A percentile compares a stretch with the other conserved stretches of the same genome.
phyloP scores from a whole-genome alignment of 768 basidiomycete genomes.

The Auricularia auricula-judae region DNA sequence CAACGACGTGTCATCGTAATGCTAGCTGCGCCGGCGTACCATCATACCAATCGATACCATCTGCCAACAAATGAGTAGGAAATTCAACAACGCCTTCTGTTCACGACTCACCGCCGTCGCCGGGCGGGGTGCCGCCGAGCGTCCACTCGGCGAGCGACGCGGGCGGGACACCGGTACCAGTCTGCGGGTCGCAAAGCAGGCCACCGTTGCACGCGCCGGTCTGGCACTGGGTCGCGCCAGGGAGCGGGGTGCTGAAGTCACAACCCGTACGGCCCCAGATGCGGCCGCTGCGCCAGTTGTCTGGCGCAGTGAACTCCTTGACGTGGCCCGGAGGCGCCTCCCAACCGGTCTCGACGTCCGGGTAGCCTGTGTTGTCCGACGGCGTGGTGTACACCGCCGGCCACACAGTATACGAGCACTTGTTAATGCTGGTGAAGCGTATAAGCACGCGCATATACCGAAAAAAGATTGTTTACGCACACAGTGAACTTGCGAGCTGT shows the following conservation, averaged over 20 bases:
- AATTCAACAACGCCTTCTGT: not conserved
- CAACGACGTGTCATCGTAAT: not conserved
- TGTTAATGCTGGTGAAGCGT: not conserved
- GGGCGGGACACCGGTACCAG: slow-evolving; percentile 11
- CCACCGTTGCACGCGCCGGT: slow-evolving; percentile 9
- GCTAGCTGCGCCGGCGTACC: not conserved
- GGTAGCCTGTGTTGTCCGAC: not conserved
- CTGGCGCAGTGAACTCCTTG: slow-evolving; percentile 5
- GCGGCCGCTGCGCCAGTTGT: slow-evolving; percentile 9
- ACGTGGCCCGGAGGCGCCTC: slow-evolving; percentile 1
- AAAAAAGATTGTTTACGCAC: not conserved
- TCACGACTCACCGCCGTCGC: not conserved
- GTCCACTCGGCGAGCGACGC: slow-evolving; percentile 10
- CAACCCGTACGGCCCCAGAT: slow-evolving; percentile 9
- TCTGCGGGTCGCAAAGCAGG: slow-evolving; percentile 3
- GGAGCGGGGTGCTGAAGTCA: slow-evolving; percentile 4
- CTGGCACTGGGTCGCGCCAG: slow-evolving; percentile 4
- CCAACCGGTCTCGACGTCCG: slow-evolving; percentile 8
- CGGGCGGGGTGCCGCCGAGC: slow-evolving; percentile 1
- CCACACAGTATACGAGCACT: slow-evolving; percentile 4
- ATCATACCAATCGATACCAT: slow-evolving; percentile 1
- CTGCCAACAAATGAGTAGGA: not conserved
- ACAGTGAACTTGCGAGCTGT: slow-evolving; percentile 4
- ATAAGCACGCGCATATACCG: too few species aligned
- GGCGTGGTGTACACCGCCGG: slow-evolving; percentile 8